Evolutionary conservation across 352 stramenopile genomes (phyloP).

Genomic region (Blastocystis sp.): DNA sequence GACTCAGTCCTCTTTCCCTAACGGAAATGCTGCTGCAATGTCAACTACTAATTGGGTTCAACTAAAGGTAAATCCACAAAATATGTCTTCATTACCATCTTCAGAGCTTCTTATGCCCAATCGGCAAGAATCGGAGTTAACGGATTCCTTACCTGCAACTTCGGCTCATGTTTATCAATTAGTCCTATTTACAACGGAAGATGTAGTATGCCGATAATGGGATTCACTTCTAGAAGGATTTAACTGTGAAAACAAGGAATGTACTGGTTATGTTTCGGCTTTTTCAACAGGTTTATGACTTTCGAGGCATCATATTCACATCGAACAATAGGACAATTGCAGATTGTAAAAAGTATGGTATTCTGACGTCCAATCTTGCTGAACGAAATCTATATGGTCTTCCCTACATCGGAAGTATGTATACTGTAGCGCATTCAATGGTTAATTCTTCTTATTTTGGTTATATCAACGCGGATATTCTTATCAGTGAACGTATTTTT

Average conservation of each 20-base stretch:
- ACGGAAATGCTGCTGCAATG: too few species aligned
- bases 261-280: slow-evolving; percentile 9
- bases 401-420: slow-evolving; percentile 55
- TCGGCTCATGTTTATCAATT: background rate
- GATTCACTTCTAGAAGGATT: background rate
- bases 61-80: too few species aligned
- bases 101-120: too few species aligned
- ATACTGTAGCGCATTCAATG: background rate
- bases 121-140: too few species aligned
- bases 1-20: too few species aligned
- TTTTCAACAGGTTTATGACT: slow-evolving; percentile 11
- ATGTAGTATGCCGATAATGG: background rate
- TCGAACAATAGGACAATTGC: background rate
- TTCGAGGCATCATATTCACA: slow-evolving; percentile 24
- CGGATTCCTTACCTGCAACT: too few species aligned
- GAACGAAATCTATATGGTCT: slow-evolving; percentile 29
- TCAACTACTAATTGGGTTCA: too few species aligned
- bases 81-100: too few species aligned
- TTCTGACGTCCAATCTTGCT: background rate
- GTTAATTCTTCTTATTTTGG: background rate
- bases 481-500: slow-evolving; percentile 5
- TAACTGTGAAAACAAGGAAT: background rate
- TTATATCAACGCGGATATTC: slow-evolving; percentile 63
- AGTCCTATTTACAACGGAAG: slow-evolving; percentile 60
- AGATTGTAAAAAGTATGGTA: background rate